Conservation (phyloP, 345 rosid genomes). For the Barbarea vulgaris region DNA sequence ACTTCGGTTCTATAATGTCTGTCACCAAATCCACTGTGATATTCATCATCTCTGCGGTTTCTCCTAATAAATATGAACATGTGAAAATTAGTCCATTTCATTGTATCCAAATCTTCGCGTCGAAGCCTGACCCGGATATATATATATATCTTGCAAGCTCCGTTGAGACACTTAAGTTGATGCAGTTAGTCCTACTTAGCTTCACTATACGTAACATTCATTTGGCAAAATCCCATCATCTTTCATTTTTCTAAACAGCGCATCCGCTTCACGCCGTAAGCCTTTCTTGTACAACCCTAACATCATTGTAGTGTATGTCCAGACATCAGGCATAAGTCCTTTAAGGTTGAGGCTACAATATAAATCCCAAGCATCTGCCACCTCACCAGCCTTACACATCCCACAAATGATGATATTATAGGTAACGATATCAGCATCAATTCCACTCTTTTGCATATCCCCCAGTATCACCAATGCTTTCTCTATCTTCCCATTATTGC, state of each 20-base stretch:
- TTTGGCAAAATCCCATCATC: constrained; percentile 34
- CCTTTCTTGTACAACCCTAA: constrained; percentile 43
- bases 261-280: constrained; percentile 38
- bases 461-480: constrained; percentile 41
- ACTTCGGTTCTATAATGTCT: constrained; percentile 14
- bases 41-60: neutral
- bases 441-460: constrained; percentile 35
- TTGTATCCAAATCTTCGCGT: constrained; percentile 1
- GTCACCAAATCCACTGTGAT: neutral
- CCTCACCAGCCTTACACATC: constrained; percentile 42
- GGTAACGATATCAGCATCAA: constrained; percentile 34
- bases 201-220: constrained; percentile 20
- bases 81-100: neutral
- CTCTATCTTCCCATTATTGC: constrained; percentile 36
- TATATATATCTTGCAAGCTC: constrained; percentile 18
- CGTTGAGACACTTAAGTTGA: neutral
- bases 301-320: constrained; percentile 39
- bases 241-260: constrained; percentile 40
- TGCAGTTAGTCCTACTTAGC: neutral
- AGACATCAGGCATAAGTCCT: constrained; percentile 37
- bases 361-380: constrained; percentile 42
- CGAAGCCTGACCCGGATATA: neutral
- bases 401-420: constrained; percentile 42
- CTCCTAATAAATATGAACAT: constrained; percentile 20
- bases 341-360: constrained; percentile 15